These are phyloP conservation scores for Brettanomyces custersianus DNA, from an alignment of 805 yeast species.

Conservation along the genomic window DNA sequence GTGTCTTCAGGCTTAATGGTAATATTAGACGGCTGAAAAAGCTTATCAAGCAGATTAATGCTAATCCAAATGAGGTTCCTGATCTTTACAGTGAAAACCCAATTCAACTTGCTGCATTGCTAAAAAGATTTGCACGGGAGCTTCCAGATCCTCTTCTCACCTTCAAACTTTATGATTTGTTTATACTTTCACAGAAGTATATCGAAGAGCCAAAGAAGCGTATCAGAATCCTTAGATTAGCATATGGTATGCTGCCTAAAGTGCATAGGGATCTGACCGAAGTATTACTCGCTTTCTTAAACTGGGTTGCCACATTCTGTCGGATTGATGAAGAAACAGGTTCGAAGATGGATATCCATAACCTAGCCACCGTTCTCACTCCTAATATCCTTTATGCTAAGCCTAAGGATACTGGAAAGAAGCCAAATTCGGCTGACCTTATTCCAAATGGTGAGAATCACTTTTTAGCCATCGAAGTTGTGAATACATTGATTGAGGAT, in stretches of 20 bases:
- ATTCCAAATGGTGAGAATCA: conserved; percentile 53
- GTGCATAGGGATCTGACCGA: conserved; percentile 79
- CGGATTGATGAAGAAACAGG: conserved; percentile 85
- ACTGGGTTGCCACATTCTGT: conserved; percentile 95
- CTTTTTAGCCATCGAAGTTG: conserved; percentile 84
- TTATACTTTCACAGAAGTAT: conserved; percentile 61
- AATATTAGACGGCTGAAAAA: conserved; percentile 76
- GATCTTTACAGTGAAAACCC: conserved; percentile 67
- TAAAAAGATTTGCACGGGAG: conserved; percentile 87
- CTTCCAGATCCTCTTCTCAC: conserved; percentile 89
- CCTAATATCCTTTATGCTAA: conserved; percentile 77
- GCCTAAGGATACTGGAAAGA: conserved; percentile 22
- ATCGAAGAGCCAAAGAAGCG: conserved; percentile 33
- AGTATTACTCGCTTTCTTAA: conserved; percentile 74
- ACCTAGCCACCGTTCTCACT: conserved; percentile 89
- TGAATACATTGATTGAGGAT: conserved; percentile 70
- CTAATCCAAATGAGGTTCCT: conserved; percentile 57
- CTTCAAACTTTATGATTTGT: conserved; percentile 61
- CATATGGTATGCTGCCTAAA: conserved; percentile 72
- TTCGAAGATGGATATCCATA: conserved; percentile 93
- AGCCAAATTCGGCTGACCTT: conserved; percentile 9
- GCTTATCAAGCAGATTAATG: conserved; percentile 64
- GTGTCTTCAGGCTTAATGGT: conserved; percentile 93
- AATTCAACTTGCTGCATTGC: conserved; percentile 84
- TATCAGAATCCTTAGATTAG: conserved; percentile 48